phyloP scores from a whole-genome alignment of 306 rosid species.

The Benincasa hispida region DNA sequence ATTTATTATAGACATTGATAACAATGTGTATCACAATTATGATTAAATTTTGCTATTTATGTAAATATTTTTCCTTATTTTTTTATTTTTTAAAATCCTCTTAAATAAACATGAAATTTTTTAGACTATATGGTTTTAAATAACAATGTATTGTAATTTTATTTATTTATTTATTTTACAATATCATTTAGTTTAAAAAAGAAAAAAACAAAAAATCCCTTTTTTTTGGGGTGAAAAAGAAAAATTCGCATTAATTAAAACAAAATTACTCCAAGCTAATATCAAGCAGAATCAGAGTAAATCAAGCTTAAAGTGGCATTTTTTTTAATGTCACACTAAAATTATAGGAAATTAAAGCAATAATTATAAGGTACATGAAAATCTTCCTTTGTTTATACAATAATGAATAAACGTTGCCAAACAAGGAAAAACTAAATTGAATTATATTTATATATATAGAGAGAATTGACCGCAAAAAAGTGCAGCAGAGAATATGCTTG shows the following conservation, averaged over 20 bases:
- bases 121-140: not conserved
- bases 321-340: not conserved
- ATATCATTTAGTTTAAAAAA: not conserved
- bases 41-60: no score
- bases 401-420: not conserved
- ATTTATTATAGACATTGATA: no score
- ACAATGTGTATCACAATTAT: no score
- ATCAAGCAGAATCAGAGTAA: not conserved
- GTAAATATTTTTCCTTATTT: no score
- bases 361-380: constrained; percentile 6
- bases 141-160: not conserved
- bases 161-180: not conserved
- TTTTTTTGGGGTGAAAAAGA: not conserved
- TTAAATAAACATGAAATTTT: not conserved
- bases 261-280: not conserved
- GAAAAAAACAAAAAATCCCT: not conserved
- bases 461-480: not conserved
- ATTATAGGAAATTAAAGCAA: not conserved
- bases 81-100: no score
- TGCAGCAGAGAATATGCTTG: constrained; percentile 6
- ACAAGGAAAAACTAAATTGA: not conserved
- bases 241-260: not conserved
- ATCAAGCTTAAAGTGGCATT: not conserved
- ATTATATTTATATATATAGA: not conserved
- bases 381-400: constrained; percentile 4